Evolutionary conservation across 768 basidiomycete species (phyloP).

Genomic region (Rubroboletus pulcherrimus): DNA sequence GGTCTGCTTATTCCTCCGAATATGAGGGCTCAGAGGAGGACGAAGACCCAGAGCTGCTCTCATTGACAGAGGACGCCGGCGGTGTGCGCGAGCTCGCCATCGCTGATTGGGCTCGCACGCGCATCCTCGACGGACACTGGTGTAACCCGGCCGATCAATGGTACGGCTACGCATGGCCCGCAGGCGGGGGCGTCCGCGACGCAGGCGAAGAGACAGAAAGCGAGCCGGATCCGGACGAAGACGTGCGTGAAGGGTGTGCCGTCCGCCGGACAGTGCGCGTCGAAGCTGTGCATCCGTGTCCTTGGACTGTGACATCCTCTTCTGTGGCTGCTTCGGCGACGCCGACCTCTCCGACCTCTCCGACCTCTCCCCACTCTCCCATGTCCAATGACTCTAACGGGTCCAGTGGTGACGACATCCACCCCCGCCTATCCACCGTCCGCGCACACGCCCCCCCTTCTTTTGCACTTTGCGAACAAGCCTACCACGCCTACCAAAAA

Average conservation of each 20-base stretch:
- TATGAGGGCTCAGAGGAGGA: conserved; percentile 39
- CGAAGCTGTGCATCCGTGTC: conserved; percentile 49
- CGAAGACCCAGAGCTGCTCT: conserved; percentile 42
- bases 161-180: conserved; percentile 46
- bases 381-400: conserved; percentile 6
- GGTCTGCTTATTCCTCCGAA: conserved; percentile 29
- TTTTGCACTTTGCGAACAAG: conserved; percentile 58
- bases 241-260: conserved; percentile 12
- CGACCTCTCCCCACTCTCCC: conserved; percentile 17
- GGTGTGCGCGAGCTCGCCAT: conserved; percentile 55
- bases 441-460: conserved; percentile 56
- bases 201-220: conserved; percentile 26
- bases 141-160: conserved; percentile 69
- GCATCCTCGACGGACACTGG: conserved; percentile 77
- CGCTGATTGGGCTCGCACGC: conserved; percentile 65
- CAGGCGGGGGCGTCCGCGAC: conserved; percentile 31
- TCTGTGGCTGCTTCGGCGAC: conserved; percentile 13
- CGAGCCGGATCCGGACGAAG: conserved; percentile 27
- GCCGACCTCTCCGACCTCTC: conserved; percentile 23
- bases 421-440: conserved; percentile 49
- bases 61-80: conserved; percentile 44
- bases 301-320: conserved; percentile 45
- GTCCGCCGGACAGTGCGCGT: conserved; percentile 21
- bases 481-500: conserved; percentile 53
- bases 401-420: conserved; percentile 29